Evolutionary conservation across 2,329 filamentous ascomycete species (phyloP), one percentile per base, ranked within the genome.

Genomic region (Penicillium brevicompactum): DNA sequence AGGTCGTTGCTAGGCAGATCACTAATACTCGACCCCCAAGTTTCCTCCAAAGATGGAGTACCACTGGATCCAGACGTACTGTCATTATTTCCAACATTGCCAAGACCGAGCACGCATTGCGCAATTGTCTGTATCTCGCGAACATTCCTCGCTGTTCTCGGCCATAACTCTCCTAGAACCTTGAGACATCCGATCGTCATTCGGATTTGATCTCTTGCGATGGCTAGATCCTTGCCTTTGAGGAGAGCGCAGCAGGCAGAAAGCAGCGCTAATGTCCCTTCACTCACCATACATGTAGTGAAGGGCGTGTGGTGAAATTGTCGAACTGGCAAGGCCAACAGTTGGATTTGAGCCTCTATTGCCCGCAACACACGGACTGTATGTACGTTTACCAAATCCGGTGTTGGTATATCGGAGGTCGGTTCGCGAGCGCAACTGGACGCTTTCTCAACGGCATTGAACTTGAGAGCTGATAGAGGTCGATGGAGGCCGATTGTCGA

Each of bases 151-250:
- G 67, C 66, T 5, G 68, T 70, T 31, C 71, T 61, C 0, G 74
- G 69, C 76, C 76, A 78, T 2, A 74, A n/a, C 6, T 69, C 64
- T 1, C 67, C 75, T 44, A 78, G 37, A 4, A 63, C 58, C 56
- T 70, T 72, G 8, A 78, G 65, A 52, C 71, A 78, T 0, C 76
- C 76, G n/a, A 78, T 72, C 4, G 61, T 73, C 64, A 78, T 67
- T 5, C 75, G 70, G 21, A 78, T 75, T 58, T 78, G 76, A 22
- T 74, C 69, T 53, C 76, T 64, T n/a, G 74, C 74, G 1, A 73
- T 64, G 1, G 66, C 59, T 5, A 77, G 57, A 14, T 74, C 65
- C 24, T 64, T 61, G 0, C 67, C 71, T 7, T 62, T 63, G n/a
- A 77, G 56, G 11, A 55, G 5, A 4, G 13, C n/a, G 4, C 34